Conservation (phyloP, 2,329 filamentous ascomycete species). For the Fusarium coffeatum region DNA sequence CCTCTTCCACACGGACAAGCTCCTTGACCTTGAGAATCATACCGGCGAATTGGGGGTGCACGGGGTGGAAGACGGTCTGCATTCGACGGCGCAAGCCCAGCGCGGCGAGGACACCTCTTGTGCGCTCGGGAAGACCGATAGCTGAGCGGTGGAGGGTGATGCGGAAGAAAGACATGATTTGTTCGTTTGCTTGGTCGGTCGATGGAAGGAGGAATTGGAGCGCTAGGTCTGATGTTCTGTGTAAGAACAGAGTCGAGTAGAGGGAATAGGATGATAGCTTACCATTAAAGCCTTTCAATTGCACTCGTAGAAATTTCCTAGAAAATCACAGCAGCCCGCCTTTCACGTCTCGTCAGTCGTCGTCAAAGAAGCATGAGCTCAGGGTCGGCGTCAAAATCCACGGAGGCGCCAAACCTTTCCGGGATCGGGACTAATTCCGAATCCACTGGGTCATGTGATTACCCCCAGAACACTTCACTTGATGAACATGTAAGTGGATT, state of each 20-base stretch:
- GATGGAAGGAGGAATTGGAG: conserved; percentile 8
- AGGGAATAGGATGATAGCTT: not conserved
- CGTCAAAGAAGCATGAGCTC: conserved; percentile 29
- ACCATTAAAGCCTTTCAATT: conserved; percentile 15
- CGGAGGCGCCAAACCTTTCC: conserved; percentile 23
- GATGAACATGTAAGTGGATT: not conserved
- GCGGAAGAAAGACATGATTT: conserved; percentile 81
- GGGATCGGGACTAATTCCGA: not conserved
- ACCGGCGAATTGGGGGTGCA: conserved; percentile 82
- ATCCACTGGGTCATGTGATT: conserved; percentile 15
- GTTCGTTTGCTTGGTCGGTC: not conserved
- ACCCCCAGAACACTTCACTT: not conserved
- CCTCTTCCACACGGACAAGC: conserved; percentile 84
- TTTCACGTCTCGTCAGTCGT: conserved; percentile 29
- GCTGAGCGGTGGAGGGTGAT: conserved; percentile 90
- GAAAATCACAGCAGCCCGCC: conserved; percentile 26
- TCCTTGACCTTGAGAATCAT: conserved; percentile 97
- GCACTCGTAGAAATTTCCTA: not conserved
- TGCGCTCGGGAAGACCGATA: conserved; percentile 86
- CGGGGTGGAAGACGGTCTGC: conserved; percentile 90
- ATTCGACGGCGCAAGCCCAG: conserved; percentile 87
- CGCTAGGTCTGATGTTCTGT: conserved; percentile 20
- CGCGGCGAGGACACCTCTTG: conserved; percentile 82
- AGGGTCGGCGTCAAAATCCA: conserved; percentile 34
- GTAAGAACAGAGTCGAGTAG: conserved; percentile 3